Evolutionary conservation across 2,329 filamentous ascomycete species (phyloP).

Genomic region (Clonostachys byssicola): DNA sequence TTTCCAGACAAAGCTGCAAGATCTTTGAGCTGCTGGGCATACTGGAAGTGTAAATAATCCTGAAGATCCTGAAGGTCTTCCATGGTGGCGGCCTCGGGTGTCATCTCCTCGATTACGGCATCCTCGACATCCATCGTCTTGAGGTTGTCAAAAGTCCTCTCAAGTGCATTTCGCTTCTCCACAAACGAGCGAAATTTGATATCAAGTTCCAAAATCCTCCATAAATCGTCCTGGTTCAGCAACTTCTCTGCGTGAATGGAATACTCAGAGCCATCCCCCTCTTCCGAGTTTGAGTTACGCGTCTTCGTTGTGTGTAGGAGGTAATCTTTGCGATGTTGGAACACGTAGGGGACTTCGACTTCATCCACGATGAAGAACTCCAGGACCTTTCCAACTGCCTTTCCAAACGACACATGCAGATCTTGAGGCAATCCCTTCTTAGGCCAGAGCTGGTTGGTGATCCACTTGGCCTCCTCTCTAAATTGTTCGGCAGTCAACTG

Average conservation of each 20-base stretch:
- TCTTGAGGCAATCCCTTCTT: slow-evolving; percentile 74
- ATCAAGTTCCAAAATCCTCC: slow-evolving; percentile 92
- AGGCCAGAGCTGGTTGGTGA: slow-evolving; percentile 82
- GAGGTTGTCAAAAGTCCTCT: slow-evolving; percentile 73
- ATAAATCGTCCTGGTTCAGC: slow-evolving; percentile 86
- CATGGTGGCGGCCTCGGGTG: slow-evolving; percentile 76
- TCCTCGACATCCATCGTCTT: slow-evolving; percentile 64
- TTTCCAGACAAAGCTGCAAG: slow-evolving; percentile 61
- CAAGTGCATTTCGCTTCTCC: slow-evolving; percentile 84
- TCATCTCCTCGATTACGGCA: slow-evolving; percentile 73
- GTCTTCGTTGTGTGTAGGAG: slow-evolving; percentile 82
- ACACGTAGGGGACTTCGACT: slow-evolving; percentile 95
- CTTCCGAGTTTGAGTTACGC: slow-evolving; percentile 54
- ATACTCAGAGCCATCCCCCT: slow-evolving; percentile 68
- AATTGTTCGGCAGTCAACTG: slow-evolving; percentile 80
- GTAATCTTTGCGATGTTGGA: slow-evolving; percentile 97
- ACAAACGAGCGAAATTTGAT: slow-evolving; percentile 91
- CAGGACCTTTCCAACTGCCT: slow-evolving; percentile 84
- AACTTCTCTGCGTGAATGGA: slow-evolving; percentile 81
- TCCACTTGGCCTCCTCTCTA: slow-evolving; percentile 88
- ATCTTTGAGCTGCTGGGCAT: slow-evolving; percentile 79
- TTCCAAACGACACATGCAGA: slow-evolving; percentile 77
- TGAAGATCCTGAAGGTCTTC: slow-evolving; percentile 96
- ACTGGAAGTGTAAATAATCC: slow-evolving; percentile 95
- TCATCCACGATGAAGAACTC: slow-evolving; percentile 95